A percentile compares a stretch with the other conserved stretches of the same genome.
Evolutionary conservation across 768 basidiomycete genomes (phyloP).

Genomic region (Amanita subjunquillea): DNA sequence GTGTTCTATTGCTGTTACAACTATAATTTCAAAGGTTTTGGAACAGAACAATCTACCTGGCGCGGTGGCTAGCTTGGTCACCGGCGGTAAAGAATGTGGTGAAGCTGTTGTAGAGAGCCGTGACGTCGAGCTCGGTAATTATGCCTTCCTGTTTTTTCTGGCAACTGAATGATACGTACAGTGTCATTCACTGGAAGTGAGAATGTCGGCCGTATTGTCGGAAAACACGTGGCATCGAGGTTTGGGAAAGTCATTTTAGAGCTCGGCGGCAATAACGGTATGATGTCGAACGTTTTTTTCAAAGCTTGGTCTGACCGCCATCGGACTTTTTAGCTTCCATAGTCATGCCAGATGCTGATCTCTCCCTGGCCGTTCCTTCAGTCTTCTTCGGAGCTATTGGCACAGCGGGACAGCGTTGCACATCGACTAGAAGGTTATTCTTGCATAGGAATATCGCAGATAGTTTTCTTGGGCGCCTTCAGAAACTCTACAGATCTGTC

Average conservation of each 20-base stretch:
- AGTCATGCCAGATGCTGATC: constrained; percentile 89
- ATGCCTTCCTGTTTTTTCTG: background rate
- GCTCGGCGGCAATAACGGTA: constrained; percentile 93
- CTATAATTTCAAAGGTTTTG: constrained; percentile 71
- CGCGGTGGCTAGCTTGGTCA: constrained; percentile 73
- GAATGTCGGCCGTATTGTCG: constrained; percentile 76
- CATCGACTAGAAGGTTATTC: constrained; percentile 84
- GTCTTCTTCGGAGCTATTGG: constrained; percentile 94
- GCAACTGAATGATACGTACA: constrained; percentile 16
- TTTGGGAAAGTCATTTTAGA: constrained; percentile 90
- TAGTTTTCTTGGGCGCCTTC: constrained; percentile 66
- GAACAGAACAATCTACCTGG: constrained; percentile 79
- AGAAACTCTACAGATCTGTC: constrained; percentile 61
- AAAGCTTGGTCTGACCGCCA: constrained; percentile 7
- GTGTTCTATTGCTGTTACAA: constrained; percentile 85
- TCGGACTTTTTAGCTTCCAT: constrained; percentile 55
- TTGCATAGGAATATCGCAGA: constrained; percentile 74
- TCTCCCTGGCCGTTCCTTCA: constrained; percentile 79
- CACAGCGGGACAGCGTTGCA: constrained; percentile 69
- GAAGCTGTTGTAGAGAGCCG: constrained; percentile 65
- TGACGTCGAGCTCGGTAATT: constrained; percentile 69
- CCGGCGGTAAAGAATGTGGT: constrained; percentile 75
- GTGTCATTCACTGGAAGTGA: constrained; percentile 97
- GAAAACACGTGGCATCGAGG: constrained; percentile 74
- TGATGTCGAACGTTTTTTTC: constrained; percentile 7